Percentiles rank a stretch among this genome's conserved stretches.
phyloP scores from a whole-genome alignment of 371 early-diverging fungal genomes.

The Mortierella sp. region DNA sequence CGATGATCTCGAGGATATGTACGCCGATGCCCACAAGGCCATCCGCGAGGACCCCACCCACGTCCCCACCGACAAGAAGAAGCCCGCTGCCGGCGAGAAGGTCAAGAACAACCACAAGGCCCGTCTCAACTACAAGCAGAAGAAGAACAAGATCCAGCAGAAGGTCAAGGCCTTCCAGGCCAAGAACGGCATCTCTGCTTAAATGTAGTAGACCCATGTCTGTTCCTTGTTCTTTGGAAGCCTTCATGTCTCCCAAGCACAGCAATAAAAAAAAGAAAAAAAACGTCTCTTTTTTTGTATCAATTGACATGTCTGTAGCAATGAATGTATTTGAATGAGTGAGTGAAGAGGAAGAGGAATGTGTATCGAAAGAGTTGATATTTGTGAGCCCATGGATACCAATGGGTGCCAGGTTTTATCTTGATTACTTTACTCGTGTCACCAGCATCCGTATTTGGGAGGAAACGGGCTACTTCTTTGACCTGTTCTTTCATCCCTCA shows the following conservation, averaged over 20 bases:
- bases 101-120: constrained; percentile 70
- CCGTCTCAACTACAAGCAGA: constrained; percentile 91
- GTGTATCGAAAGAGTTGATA: too few relatives aligned
- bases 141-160: constrained; percentile 89
- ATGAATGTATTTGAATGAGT: too few relatives aligned
- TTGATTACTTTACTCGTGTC: too few relatives aligned
- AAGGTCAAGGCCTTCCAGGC: constrained; percentile 85
- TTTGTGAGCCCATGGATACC: too few relatives aligned
- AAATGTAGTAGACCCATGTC: constrained; percentile 22
- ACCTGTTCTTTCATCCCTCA: too few relatives aligned
- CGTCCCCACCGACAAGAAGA: constrained; percentile 82
- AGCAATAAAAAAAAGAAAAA: constrained; percentile 21
- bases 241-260: constrained; percentile 16
- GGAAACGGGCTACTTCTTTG: too few relatives aligned
- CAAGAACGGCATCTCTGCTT: constrained; percentile 57
- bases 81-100: constrained; percentile 70
- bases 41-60: constrained; percentile 93
- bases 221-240: constrained; percentile 30
- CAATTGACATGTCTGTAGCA: too few relatives aligned
- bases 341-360: too few relatives aligned
- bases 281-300: not conserved
- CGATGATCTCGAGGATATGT: constrained; percentile 97
- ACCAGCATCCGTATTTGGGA: too few relatives aligned
- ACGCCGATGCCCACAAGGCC: constrained; percentile 93
- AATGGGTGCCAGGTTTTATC: too few relatives aligned